Evolutionary conservation across 179 eudicot genomes (phyloP).

Genomic region (Spinacia oleracea): DNA sequence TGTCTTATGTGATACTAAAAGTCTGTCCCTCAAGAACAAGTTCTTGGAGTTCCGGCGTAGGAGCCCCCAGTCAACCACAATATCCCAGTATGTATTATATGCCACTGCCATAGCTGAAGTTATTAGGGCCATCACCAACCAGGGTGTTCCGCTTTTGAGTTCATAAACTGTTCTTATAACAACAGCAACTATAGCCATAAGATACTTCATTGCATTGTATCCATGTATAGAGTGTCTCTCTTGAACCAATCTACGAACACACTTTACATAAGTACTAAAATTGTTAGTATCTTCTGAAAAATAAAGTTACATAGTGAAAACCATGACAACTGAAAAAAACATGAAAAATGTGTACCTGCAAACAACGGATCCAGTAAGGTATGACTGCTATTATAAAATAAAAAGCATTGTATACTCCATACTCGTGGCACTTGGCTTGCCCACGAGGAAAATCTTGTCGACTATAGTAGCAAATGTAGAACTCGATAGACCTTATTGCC

Average conservation of each 20-base stretch:
- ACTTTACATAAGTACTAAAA: constrained; percentile 38
- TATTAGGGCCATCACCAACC: constrained; percentile 54
- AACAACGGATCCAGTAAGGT: constrained; percentile 45
- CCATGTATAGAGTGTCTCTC: constrained; percentile 48
- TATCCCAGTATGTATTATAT: constrained; percentile 66
- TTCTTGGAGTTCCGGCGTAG: constrained; percentile 50
- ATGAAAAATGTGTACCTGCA: constrained; percentile 38
- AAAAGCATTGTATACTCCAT: constrained; percentile 40
- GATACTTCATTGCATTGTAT: constrained; percentile 63
- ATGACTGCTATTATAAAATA: constrained; percentile 35
- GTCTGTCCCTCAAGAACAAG: constrained; percentile 50
- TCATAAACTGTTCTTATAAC: constrained; percentile 53
- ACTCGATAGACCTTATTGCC: constrained; percentile 57
- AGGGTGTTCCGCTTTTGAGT: constrained; percentile 39
- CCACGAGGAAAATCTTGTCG: constrained; percentile 48
- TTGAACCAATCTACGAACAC: constrained; percentile 61
- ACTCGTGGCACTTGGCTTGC: constrained; percentile 43
- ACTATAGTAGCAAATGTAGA: constrained; percentile 64
- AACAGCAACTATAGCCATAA: constrained; percentile 61
- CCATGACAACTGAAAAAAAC: neutral
- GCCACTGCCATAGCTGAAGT: constrained; percentile 53
- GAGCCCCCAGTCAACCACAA: constrained; percentile 68
- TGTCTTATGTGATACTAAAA: constrained; percentile 47
- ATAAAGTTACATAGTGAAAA: neutral
- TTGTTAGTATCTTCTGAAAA: neutral